These are phyloP conservation scores for Dactylellina cionopaga DNA, from an alignment of 2,329 filamentous ascomycete genomes.

Conservation along the genomic window DNA sequence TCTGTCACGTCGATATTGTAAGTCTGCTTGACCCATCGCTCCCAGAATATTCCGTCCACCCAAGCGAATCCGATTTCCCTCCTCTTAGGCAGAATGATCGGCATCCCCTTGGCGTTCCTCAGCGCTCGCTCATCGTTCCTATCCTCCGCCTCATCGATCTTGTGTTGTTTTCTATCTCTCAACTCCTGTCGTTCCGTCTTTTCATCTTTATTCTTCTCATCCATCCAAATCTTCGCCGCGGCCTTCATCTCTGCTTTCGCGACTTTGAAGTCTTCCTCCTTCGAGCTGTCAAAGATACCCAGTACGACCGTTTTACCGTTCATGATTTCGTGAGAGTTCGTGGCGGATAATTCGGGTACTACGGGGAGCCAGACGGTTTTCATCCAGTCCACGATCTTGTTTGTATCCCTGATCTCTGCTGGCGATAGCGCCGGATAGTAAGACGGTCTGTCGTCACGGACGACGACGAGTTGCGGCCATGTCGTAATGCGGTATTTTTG, in stretches of 20 bases:
- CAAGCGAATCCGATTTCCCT: slow-evolving; percentile 95
- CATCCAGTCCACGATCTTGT: slow-evolving; percentile 89
- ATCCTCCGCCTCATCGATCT: slow-evolving; percentile 96
- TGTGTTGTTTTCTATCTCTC: slow-evolving; percentile 90
- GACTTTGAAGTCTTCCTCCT: slow-evolving; percentile 78
- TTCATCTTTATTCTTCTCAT: slow-evolving; percentile 90
- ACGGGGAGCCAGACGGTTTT: slow-evolving; percentile 94
- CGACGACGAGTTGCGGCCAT: slow-evolving; percentile 92
- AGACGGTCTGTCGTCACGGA: slow-evolving; percentile 84
- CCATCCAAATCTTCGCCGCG: slow-evolving; percentile 96
- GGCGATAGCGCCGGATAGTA: slow-evolving; percentile 91
- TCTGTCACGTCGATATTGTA: slow-evolving; percentile 86
- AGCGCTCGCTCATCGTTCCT: slow-evolving; percentile 88
- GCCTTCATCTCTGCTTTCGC: slow-evolving; percentile 92
- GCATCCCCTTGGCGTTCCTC: slow-evolving; percentile 86
- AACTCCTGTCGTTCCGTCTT: slow-evolving; percentile 92
- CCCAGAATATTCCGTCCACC: slow-evolving; percentile 98
- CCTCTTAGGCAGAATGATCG: slow-evolving; percentile 87
- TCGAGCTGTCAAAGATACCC: slow-evolving; percentile 82
- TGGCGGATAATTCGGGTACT: slow-evolving; percentile 89
- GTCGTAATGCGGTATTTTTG: slow-evolving; percentile 94
- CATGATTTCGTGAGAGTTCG: slow-evolving; percentile 95
- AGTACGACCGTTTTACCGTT: slow-evolving; percentile 93
- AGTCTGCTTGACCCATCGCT: slow-evolving; percentile 93
- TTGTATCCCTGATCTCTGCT: slow-evolving; percentile 88